Base-by-base conservation (phyloP, 1,284 basidiomycete genomes). In the Ustilago lituana region DNA sequence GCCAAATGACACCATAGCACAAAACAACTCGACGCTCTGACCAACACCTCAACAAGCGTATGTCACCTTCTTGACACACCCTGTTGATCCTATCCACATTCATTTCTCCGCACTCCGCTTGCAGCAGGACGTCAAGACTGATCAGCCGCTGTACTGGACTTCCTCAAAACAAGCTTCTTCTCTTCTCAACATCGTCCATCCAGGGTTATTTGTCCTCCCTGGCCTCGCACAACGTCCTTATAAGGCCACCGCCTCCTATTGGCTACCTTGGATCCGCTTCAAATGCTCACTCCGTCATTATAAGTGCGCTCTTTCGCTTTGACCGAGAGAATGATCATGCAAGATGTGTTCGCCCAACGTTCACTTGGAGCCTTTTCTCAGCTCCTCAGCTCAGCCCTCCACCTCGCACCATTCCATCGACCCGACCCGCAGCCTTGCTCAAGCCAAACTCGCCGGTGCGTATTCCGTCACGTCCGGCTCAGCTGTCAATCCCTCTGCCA, bases 341-440 rank as follows among this genome's bases (percentile, higher is more conserved):
- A 66, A 12, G 19, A 72, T 72, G 69, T 72, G 69, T 57, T 72
- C 69, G n/a, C 69, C 69, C n/a, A 72, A 72, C 33, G 64, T 72
- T 17, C 69, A 72, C 46, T 72, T 38, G 33, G 60, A 72, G 29
- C 55, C 64, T 37, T 56, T 52, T 26, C 27, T 62, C 41, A 27
- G 24, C 43, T 36, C 48, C 32, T 31, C 31, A 40, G 32, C 36
- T 15, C 55, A 49, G 3, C 36, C 62, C 15, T 54, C 55, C 12
- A 46, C 62, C 4, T 59, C 56, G 7, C 50, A 45, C 5, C 48
- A 47, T 19, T 38, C 36, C 10, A 20, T 24, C 22, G 46, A 61
- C 29, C 35, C 27, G 15, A 23, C 52, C 32, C 41, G 45, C 32
- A 50, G 53, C 39, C 26, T 56, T 0, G 32, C 57, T 14, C 65